A percentile compares a stretch with the other conserved stretches of the same genome.
phyloP scores from a whole-genome alignment of 2,329 filamentous ascomycete species.

The Akanthomyces lecanii region DNA sequence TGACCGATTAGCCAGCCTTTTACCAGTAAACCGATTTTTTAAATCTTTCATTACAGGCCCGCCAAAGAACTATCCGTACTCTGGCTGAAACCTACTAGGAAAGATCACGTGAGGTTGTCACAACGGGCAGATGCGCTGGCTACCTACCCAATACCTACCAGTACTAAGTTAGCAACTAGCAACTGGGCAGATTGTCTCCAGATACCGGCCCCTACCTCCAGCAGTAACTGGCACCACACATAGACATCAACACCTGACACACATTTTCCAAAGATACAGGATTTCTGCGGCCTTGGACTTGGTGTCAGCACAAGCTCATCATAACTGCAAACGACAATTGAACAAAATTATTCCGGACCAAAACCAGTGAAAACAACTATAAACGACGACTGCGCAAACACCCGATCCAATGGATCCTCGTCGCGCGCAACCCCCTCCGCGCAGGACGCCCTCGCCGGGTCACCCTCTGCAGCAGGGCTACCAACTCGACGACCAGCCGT shows the following conservation, averaged over 20 bases:
- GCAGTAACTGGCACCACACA: too few species aligned
- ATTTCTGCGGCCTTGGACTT: too few species aligned
- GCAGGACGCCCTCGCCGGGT: conserved; percentile 70
- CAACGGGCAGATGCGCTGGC: neutral
- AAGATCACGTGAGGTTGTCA: conserved; percentile 4
- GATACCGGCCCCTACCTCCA: neutral
- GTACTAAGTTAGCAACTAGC: too few species aligned
- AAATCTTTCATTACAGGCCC: neutral
- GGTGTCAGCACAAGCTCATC: too few species aligned
- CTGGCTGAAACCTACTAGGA: conserved; percentile 2
- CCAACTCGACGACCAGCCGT: conserved; percentile 76
- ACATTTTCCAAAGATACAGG: too few species aligned
- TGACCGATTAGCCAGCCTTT: neutral
- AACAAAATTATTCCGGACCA: too few species aligned
- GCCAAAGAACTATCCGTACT: neutral
- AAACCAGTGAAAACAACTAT: neutral
- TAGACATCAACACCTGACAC: too few species aligned
- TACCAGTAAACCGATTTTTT: neutral
- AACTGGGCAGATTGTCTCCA: neutral
- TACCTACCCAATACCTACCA: too few species aligned
- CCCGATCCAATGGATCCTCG: conserved; percentile 12
- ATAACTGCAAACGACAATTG: too few species aligned
- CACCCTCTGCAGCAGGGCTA: conserved; percentile 71
- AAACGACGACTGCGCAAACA: neutral
- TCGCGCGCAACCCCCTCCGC: conserved; percentile 36